Base-by-base conservation (phyloP, 192 early-diverging fungal genomes). In the Coemansia sp. region DNA sequence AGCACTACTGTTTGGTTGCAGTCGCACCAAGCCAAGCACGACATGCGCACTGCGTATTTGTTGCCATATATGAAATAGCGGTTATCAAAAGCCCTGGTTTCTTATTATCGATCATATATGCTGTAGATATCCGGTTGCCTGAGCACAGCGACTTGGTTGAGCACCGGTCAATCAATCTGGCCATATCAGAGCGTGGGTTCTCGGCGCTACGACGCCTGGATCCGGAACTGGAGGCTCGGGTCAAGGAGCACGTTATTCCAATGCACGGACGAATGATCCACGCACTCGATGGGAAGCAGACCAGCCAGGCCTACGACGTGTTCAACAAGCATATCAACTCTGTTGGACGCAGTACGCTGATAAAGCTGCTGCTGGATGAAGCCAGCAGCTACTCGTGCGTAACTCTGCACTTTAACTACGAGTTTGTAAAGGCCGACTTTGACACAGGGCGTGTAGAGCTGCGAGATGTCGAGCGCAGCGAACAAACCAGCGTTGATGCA, bases 251-350 rank as follows among this genome's bases (percentile, higher is more conserved):
- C 6, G 86, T 87, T 18, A 86, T 97, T 18, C 96, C 94, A 2
- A 97, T 98, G 94, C 85, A 86, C 46, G 94, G 92, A 10, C 83
- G 96, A 44, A 92, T 97, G 93, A 86, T 98, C 25, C 96, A 98
- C 68, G 51, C 86, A 10, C 84, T 77, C 1, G 82, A 86, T 25
- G 92, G 92, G 4, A 67, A 73, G 47, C 89, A 88, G 61, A 70
- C 77, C 28, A 89, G 86, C 61, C 94, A 96, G 80, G 76, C 85
- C 3, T 98, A 98, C 81, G 92, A 92, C 62, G 83, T 93, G 59
- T 87, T 89, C 81, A 90, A 89, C 44, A 88, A 93, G 87, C 89
- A 89, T 73, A 98, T 96, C 69, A 94, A 98, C 86, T 94, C 94
- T 34, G 87, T 97, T 0, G 94, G 94, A 68, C 83, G 96, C 37